A percentile compares a stretch with the other conserved stretches of the same genome.
Conservation (phyloP, 768 basidiomycete species). For the Pisolithus marmoratus region DNA sequence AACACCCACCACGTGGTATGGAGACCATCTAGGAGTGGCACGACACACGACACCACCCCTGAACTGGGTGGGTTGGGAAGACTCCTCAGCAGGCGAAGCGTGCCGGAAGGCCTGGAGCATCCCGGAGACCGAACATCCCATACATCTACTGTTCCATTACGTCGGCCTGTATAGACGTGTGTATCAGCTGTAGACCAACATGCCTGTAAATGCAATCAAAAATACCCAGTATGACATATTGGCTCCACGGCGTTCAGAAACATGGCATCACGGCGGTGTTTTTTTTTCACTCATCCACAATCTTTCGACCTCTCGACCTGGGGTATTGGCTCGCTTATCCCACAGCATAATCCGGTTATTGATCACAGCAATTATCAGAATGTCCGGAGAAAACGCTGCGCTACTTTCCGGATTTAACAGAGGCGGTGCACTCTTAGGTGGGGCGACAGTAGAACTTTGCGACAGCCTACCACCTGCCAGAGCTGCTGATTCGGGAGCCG, state of each 20-base stretch:
- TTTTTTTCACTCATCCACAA: slow-evolving; percentile 89
- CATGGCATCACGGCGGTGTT: slow-evolving; percentile 93
- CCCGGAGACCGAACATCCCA: slow-evolving; percentile 91
- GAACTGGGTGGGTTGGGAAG: slow-evolving; percentile 84
- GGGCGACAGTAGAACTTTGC: slow-evolving; percentile 35
- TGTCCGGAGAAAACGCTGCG: slow-evolving; percentile 66
- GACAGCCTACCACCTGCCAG: slow-evolving; percentile 21
- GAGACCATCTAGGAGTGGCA: slow-evolving; percentile 85
- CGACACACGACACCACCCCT: slow-evolving; percentile 87
- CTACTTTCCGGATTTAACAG: slow-evolving; percentile 59
- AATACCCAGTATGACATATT: slow-evolving; percentile 2
- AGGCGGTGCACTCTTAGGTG: slow-evolving; percentile 74
- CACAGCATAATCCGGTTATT: slow-evolving; percentile 92
- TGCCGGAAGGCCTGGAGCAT: slow-evolving; percentile 48
- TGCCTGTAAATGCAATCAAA: slow-evolving; percentile 48
- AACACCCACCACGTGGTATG: slow-evolving; percentile 83
- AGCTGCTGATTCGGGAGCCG: slow-evolving; percentile 16
- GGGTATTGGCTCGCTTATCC: slow-evolving; percentile 70
- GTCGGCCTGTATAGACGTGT: slow-evolving; percentile 85
- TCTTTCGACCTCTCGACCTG: slow-evolving; percentile 71
- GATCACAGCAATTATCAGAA: slow-evolving; percentile 83
- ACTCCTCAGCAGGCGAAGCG: slow-evolving; percentile 77
- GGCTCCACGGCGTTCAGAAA: slow-evolving; percentile 59
- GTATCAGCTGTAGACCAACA: slow-evolving; percentile 90
- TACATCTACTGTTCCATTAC: slow-evolving; percentile 86